A percentile compares a stretch with the other conserved stretches of the same genome.
These are phyloP conservation scores for Fusarium sp. DNA, from an alignment of 2,329 filamentous ascomycete species.

Conservation along the genomic window DNA sequence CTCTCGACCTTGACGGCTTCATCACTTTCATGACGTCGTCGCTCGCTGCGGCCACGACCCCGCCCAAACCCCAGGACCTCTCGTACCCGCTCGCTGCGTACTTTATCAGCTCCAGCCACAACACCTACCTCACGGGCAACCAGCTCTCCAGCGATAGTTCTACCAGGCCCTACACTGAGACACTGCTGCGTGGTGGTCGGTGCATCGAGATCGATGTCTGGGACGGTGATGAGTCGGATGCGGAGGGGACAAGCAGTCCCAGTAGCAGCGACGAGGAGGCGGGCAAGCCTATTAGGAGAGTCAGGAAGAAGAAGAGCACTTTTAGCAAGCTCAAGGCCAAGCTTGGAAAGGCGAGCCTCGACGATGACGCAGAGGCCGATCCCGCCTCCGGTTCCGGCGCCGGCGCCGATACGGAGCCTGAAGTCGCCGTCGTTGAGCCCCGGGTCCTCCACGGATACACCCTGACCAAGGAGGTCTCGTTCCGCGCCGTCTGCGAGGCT, in stretches of 20 bases:
- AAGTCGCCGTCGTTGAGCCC: conserved; percentile 69
- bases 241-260: conserved; percentile 60
- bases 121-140: conserved; percentile 91
- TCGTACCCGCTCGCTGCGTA: conserved; percentile 88
- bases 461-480: conserved; percentile 87
- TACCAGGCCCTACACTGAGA: conserved; percentile 87
- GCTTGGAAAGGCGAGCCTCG: conserved; percentile 62
- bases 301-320: conserved; percentile 66
- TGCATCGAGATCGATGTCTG: conserved; percentile 97
- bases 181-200: conserved; percentile 85
- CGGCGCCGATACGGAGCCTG: conserved; percentile 31
- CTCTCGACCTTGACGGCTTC: conserved; percentile 63
- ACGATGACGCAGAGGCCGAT: conserved; percentile 28
- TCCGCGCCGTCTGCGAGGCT: conserved; percentile 85
- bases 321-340: conserved; percentile 74
- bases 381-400: conserved; percentile 1
- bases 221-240: conserved; percentile 85
- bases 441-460: conserved; percentile 90
- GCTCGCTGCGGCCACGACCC: conserved; percentile 57
- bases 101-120: conserved; percentile 94
- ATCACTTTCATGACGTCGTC: conserved; percentile 68
- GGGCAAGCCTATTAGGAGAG: conserved; percentile 63
- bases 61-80: conserved; percentile 63
- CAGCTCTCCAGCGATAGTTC: conserved; percentile 90
- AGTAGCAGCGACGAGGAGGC: conserved; percentile 59